phyloP scores from a whole-genome alignment of 164 flowering plant species.

The Tetracentron sinense region DNA sequence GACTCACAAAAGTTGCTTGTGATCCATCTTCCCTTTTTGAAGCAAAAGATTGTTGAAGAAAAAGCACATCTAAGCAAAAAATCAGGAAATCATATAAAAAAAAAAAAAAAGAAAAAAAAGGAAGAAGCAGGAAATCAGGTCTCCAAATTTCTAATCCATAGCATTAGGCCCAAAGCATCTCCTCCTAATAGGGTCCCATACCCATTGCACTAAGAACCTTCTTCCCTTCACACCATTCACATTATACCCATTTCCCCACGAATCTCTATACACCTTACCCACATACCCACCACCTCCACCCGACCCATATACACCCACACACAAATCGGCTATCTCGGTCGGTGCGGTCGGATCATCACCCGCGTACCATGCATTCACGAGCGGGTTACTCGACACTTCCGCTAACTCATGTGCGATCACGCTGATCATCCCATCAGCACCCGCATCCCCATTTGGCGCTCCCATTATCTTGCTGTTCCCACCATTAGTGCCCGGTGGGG shows the following conservation, averaged over 20 bases:
- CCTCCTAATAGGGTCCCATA: constrained; percentile 44
- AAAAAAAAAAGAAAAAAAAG: too few relatives aligned
- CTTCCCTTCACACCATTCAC: constrained; percentile 53
- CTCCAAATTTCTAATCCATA: constrained; percentile 24
- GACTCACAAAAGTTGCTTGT: too few relatives aligned
- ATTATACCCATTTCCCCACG: constrained; percentile 42
- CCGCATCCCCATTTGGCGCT: constrained; percentile 57
- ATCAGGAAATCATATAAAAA: too few relatives aligned
- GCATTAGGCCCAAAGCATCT: constrained; percentile 74
- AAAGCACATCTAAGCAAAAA: too few relatives aligned
- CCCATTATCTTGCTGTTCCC: constrained; percentile 23
- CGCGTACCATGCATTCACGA: constrained; percentile 63
- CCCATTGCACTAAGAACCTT: constrained; percentile 59
- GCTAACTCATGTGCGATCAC: constrained; percentile 73
- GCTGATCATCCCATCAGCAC: constrained; percentile 61
- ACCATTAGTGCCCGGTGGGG: constrained; percentile 19
- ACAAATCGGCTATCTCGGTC: constrained; percentile 61
- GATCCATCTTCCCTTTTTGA: too few relatives aligned
- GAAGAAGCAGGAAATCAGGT: too few relatives aligned
- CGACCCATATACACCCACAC: constrained; percentile 56
- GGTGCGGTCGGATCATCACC: constrained; percentile 60
- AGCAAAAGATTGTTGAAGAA: too few relatives aligned
- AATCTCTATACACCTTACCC: constrained; percentile 43
- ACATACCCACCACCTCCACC: constrained; percentile 61
- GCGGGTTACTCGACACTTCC: constrained; percentile 51